phyloP scores from a whole-genome alignment of 2,329 filamentous ascomycete species.

The Didymella arachidicola region DNA sequence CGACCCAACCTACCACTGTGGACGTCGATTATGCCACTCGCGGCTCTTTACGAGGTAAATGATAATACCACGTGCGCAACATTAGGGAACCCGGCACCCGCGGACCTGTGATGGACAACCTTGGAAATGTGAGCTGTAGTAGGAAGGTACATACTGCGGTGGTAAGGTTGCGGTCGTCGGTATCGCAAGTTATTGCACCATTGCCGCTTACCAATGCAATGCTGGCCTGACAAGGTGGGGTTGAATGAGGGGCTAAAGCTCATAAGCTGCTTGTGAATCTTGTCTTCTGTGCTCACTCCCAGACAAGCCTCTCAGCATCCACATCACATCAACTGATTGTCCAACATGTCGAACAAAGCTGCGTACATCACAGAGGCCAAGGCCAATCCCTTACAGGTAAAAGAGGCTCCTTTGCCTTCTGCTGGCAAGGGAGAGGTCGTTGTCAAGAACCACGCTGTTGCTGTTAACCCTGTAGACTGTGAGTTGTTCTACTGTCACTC shows the following conservation, averaged over 20 bases:
- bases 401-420: slow-evolving; percentile 39
- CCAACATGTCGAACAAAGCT: slow-evolving; percentile 43
- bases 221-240: neutral
- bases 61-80: no score
- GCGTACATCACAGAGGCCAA: slow-evolving; percentile 43
- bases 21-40: no score
- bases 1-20: no score
- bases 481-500: neutral
- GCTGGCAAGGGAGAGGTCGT: slow-evolving; percentile 44
- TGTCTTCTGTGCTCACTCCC: neutral
- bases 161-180: slow-evolving; percentile 8
- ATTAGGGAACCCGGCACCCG: no score
- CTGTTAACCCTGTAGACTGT: slow-evolving; percentile 48
- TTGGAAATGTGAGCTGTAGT: no score
- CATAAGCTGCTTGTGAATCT: neutral
- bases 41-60: no score
- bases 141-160: no score
- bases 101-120: no score
- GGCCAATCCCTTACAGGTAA: slow-evolving; percentile 40
- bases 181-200: slow-evolving; percentile 4
- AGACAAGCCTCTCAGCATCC: neutral
- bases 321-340: neutral
- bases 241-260: neutral
- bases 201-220: slow-evolving; percentile 8
- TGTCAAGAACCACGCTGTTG: slow-evolving; percentile 45